A percentile compares a stretch with the other conserved stretches of the same genome.
These are phyloP conservation scores for Metschnikowia noctiluminum DNA, from an alignment of 805 yeast species.

Conservation along the genomic window DNA sequence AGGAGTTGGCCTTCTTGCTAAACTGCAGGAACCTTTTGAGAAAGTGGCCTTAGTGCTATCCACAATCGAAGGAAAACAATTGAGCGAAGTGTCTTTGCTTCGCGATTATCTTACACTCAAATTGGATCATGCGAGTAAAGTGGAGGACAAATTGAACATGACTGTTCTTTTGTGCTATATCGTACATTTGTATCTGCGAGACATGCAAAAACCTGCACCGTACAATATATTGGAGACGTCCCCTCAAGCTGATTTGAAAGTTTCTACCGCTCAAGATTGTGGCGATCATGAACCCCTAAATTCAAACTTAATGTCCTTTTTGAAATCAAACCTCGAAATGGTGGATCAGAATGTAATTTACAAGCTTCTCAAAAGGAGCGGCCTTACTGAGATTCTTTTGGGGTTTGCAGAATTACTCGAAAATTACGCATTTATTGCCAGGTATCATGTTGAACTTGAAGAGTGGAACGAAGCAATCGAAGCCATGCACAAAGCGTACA, in stretches of 20 bases:
- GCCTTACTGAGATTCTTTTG: conserved; percentile 60
- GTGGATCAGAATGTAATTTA: conserved; percentile 69
- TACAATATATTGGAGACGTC: neutral
- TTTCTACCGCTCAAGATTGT: neutral
- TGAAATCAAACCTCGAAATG: conserved; percentile 42
- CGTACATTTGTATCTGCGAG: conserved; percentile 53
- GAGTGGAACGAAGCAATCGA: conserved; percentile 73
- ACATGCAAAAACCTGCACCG: conserved; percentile 19
- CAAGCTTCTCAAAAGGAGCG: conserved; percentile 66
- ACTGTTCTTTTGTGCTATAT: conserved; percentile 63
- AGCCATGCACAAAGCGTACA: conserved; percentile 48
- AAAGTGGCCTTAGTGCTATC: conserved; percentile 55
- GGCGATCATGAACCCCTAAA: neutral
- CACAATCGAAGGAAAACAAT: conserved; percentile 7
- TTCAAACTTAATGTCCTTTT: conserved; percentile 38
- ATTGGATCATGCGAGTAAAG: conserved; percentile 22
- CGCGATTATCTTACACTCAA: conserved; percentile 34
- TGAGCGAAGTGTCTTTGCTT: conserved; percentile 21
- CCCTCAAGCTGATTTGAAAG: too few species aligned
- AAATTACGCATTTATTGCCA: conserved; percentile 67
- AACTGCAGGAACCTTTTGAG: conserved; percentile 65
- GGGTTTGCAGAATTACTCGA: conserved; percentile 63
- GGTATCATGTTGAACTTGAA: conserved; percentile 64
- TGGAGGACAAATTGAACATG: conserved; percentile 30
- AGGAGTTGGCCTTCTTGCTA: conserved; percentile 48